Percentiles rank a stretch among this genome's conserved stretches.
Evolutionary conservation across 179 eudicot genomes (phyloP).

Genomic region (Amaranthus tricolor): DNA sequence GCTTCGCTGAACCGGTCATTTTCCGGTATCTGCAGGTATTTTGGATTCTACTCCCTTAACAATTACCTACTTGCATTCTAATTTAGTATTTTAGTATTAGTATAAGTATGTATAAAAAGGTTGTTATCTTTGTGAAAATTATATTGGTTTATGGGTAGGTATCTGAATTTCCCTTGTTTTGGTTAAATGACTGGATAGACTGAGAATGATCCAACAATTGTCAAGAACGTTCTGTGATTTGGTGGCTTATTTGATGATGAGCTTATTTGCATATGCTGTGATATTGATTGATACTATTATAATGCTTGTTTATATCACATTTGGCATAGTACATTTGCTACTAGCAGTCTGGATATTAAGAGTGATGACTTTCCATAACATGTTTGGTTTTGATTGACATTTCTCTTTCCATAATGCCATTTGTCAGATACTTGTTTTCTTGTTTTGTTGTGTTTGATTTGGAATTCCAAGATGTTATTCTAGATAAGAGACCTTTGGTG

Average conservation of each 20-base stretch:
- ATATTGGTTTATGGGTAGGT: background rate
- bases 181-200: background rate
- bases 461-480: background rate
- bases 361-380: background rate
- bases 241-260: background rate
- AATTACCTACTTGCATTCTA: no score
- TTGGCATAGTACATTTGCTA: background rate
- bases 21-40: constrained; percentile 87
- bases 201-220: background rate
- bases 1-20: constrained; percentile 81
- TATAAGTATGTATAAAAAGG: background rate
- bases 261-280: background rate
- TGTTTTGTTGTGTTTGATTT: background rate
- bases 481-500: no score
- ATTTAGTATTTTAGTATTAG: no score
- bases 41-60: background rate
- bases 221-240: no score
- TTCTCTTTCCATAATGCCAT: background rate
- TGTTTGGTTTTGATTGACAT: background rate
- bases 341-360: background rate
- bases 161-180: background rate
- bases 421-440: background rate
- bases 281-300: background rate
- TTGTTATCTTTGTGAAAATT: background rate
- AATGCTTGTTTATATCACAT: background rate